Conservation (phyloP, 176 grass and related monocot species). For the Triticum monococcum region DNA sequence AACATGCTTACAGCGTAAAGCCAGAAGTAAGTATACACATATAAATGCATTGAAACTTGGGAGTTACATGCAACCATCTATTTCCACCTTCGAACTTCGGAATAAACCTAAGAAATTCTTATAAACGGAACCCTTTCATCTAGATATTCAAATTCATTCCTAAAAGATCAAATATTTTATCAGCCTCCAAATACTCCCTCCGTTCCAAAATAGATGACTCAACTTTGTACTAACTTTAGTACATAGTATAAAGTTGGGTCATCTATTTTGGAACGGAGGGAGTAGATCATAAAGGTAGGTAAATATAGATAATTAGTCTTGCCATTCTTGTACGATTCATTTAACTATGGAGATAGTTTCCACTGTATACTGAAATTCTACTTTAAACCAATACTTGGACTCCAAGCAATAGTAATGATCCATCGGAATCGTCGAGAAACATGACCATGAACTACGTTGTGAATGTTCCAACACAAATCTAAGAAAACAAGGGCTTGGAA, state of each 20-base stretch:
- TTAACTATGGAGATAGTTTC: slow-evolving; percentile 17
- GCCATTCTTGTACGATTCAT: not conserved
- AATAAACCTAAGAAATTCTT: slow-evolving; percentile 19
- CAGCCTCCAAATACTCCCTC: not conserved
- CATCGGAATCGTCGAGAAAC: not conserved
- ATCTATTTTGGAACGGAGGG: too few relatives aligned
- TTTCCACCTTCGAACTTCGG: not conserved
- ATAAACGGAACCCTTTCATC: not conserved
- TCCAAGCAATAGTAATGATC: not conserved
- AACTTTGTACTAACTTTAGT: too few relatives aligned
- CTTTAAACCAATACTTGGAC: slow-evolving; percentile 1
- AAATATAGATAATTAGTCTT: slow-evolving; percentile 7
- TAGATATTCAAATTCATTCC: not conserved
- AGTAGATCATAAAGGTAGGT: not conserved
- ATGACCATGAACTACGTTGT: slow-evolving; percentile 2
- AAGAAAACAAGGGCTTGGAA: not conserved
- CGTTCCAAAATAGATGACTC: too few relatives aligned
- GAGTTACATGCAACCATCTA: not conserved
- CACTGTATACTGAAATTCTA: not conserved
- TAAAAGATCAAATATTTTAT: not conserved
- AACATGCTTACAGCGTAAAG: not conserved
- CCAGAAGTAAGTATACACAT: not conserved
- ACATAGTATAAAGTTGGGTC: too few relatives aligned
- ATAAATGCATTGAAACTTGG: not conserved
- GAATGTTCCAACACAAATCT: slow-evolving; percentile 10